A percentile compares a stretch with the other conserved stretches of the same genome.
Conservation (phyloP, 2,329 filamentous ascomycete genomes). For the Pseudopithomyces maydicus region DNA sequence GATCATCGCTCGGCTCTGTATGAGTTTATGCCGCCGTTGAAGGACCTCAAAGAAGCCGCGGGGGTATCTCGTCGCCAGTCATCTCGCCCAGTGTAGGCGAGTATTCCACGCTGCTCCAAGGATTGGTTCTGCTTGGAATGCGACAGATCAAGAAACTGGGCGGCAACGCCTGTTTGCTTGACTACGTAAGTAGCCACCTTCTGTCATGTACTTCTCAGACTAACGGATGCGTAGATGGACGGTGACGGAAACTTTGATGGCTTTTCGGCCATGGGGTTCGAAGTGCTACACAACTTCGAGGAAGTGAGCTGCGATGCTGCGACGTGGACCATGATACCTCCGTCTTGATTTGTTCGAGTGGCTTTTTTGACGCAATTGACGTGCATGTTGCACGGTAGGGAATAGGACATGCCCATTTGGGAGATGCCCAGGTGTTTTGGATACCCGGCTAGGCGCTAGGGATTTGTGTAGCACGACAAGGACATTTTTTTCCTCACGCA, state of each 20-base stretch:
- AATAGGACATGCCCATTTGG: neutral
- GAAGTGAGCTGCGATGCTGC: constrained; percentile 74
- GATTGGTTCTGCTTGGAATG: constrained; percentile 78
- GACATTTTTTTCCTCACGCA: neutral
- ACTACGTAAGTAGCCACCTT: constrained; percentile 68
- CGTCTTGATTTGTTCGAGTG: constrained; percentile 33
- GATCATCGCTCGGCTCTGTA: constrained; percentile 70
- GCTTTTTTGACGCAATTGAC: neutral
- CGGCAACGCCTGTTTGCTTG: constrained; percentile 73
- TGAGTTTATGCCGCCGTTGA: constrained; percentile 71
- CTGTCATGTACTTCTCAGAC: constrained; percentile 8
- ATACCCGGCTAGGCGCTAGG: constrained; percentile 18
- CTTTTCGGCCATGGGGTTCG: constrained; percentile 79
- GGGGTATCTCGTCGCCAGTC: constrained; percentile 80
- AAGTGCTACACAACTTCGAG: constrained; percentile 78
- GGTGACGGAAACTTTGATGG: constrained; percentile 75
- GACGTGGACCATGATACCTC: constrained; percentile 63
- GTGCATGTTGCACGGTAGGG: constrained; percentile 4
- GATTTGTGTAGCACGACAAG: constrained; percentile 5
- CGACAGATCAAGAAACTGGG: constrained; percentile 82
- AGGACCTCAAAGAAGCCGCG: constrained; percentile 62
- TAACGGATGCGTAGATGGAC: constrained; percentile 61
- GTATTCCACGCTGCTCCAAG: constrained; percentile 75
- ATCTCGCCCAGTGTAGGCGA: constrained; percentile 71
- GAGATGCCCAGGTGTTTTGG: constrained; percentile 15